Base-by-base conservation (phyloP, 768 basidiomycete genomes). In the Daedaleopsis sinensis region DNA sequence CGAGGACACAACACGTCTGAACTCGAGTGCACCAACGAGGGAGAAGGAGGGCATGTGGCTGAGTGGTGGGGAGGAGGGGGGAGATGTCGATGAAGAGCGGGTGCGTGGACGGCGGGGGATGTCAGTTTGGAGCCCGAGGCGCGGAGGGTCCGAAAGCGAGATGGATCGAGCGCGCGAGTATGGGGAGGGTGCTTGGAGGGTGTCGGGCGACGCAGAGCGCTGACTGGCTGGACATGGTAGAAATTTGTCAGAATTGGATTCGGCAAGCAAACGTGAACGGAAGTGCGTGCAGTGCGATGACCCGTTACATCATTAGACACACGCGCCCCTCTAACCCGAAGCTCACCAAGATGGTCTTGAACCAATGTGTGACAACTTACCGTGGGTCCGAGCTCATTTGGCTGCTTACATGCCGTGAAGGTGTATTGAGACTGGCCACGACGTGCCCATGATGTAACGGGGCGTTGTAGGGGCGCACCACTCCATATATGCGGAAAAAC, bases 11-110 rank as follows among this genome's bases (percentile, higher is more conserved):
- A 98, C 91, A 61, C 95, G 89, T 18, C 95, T 84, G 75, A 99
- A 99, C 74, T 99, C 97, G 47, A 99, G 84, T 0, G 97, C 97
- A 10, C 96, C 94, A 5, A 98, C 84, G 1, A 99, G 83, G 3
- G 96, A 98, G 68, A 94, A 94, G 0, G 90, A 92, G 3, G 90
- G 91, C 74, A 93, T 82, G 62, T 85, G 83, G 11, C 74, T 72
- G 39, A 78, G 73, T 23, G 74, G 73, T 65, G 77, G 61, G 23
- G 80, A 61, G 66, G 72, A 65, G 51, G 72, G 65, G 7, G 85
- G 83, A 1, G 89, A 84, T n/a, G n/a, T n/a, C n/a, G n/a, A n/a
- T 13, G 84, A 78, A 8, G 84, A 79, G 24, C 78, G 81, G 15
- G 84, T 78, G 55, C 76, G 75, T 10, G 82, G 71, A 19, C 75